Conservation (phyloP, 176 grass and related monocot species). For the Oryza rufipogon region DNA sequence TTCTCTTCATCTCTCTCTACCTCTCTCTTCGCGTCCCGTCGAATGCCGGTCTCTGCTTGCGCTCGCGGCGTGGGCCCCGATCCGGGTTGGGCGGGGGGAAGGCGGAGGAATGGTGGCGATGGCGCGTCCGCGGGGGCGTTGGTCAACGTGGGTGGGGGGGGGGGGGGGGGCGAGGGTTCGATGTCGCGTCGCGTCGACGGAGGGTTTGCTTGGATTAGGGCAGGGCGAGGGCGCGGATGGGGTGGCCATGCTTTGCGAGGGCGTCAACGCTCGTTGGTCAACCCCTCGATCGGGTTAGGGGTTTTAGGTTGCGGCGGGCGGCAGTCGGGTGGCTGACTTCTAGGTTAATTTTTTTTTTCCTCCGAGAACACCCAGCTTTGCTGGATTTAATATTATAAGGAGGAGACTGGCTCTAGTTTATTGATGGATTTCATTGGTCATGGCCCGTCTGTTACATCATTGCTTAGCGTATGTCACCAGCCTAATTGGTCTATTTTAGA, state of each 20-base stretch:
- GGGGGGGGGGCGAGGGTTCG: constrained; percentile 38
- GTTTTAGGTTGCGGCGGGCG: background rate
- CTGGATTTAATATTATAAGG: too few species aligned
- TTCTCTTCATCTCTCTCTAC: background rate
- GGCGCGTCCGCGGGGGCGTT: background rate
- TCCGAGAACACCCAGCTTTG: too few species aligned
- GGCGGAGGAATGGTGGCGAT: constrained; percentile 21
- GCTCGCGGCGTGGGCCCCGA: constrained; percentile 1
- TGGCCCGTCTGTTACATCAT: background rate
- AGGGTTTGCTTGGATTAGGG: background rate
- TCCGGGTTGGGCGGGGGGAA: background rate
- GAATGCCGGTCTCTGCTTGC: constrained; percentile 18
- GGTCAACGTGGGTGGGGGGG: constrained; percentile 49
- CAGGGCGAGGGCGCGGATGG: background rate
- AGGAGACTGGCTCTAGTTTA: too few species aligned
- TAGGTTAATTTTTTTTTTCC: background rate
- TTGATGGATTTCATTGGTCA: background rate
- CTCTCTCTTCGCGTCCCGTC: too few species aligned
- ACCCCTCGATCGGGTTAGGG: background rate
- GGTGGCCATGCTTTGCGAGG: background rate
- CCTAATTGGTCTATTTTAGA: constrained; percentile 16
- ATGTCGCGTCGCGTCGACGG: constrained; percentile 5
- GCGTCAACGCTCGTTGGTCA: background rate
- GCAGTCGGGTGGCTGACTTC: background rate
- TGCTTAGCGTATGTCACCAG: background rate